Percentiles rank a stretch among this genome's conserved stretches.
phyloP scores from a whole-genome alignment of 2,329 filamentous ascomycete species.

The Pestalotiopsis fici region DNA sequence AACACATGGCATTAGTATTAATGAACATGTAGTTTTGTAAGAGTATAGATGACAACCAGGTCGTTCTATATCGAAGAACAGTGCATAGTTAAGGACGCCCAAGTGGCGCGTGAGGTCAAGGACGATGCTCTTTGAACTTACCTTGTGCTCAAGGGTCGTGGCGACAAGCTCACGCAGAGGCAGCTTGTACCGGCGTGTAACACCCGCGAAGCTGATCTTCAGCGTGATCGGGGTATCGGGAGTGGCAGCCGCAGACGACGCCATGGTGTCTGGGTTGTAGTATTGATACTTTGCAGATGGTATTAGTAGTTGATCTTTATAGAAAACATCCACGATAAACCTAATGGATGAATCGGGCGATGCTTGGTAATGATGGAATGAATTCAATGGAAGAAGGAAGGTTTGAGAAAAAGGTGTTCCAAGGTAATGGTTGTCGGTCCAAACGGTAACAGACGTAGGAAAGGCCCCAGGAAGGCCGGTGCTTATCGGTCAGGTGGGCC shows the following conservation, averaged over 20 bases:
- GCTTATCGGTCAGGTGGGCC: slow-evolving; percentile 4
- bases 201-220: slow-evolving; percentile 79
- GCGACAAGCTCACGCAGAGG: slow-evolving; percentile 82
- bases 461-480: neutral
- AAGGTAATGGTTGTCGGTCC: neutral
- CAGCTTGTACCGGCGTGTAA: slow-evolving; percentile 83
- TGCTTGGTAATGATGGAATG: neutral
- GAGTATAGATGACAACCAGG: neutral
- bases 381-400: slow-evolving; percentile 1
- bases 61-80: neutral
- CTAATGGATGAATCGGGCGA: neutral
- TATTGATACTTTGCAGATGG: neutral
- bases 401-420: slow-evolving; percentile 14
- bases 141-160: slow-evolving; percentile 76
- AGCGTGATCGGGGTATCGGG: slow-evolving; percentile 79
- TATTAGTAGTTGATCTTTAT: neutral
- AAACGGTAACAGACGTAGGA: neutral
- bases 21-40: neutral
- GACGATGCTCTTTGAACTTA: slow-evolving; percentile 51
- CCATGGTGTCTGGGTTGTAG: slow-evolving; percentile 27
- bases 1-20: slow-evolving; percentile 11
- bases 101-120: neutral
- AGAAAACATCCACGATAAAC: neutral
- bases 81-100: neutral
- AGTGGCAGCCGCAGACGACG: slow-evolving; percentile 31